These are phyloP conservation scores for Microthlaspi erraticum DNA, from an alignment of 345 rosid genomes.

Conservation along the genomic window DNA sequence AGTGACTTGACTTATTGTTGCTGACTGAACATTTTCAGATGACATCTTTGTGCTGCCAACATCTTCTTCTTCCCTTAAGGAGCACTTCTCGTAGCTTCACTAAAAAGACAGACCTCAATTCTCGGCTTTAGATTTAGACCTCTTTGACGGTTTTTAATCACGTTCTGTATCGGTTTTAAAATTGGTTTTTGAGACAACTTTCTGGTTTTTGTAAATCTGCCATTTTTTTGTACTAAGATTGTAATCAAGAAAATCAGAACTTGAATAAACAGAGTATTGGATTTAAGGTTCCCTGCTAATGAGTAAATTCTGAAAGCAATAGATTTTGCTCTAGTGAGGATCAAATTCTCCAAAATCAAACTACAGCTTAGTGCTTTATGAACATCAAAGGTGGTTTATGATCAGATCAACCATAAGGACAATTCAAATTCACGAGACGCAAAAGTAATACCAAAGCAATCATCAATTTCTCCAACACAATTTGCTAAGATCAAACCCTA, in stretches of 20 bases:
- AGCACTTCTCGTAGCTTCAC: conserved; percentile 39
- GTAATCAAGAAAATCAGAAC: no score
- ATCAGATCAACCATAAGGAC: background rate
- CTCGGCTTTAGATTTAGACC: conserved; percentile 1
- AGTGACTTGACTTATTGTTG: conserved; percentile 9
- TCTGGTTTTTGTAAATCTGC: no score
- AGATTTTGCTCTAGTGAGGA: no score
- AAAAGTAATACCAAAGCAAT: background rate
- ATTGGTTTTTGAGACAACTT: no score
- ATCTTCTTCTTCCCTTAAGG: conserved; percentile 36
- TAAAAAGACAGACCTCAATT: background rate
- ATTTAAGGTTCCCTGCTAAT: no score
- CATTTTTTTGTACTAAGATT: no score
- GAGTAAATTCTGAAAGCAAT: no score
- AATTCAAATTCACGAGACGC: conserved; percentile 3
- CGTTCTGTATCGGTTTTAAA: background rate
- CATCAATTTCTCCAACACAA: background rate
- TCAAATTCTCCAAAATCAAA: no score
- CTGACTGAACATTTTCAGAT: conserved; percentile 33
- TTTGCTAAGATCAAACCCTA: background rate
- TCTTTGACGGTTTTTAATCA: background rate
- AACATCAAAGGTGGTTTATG: no score
- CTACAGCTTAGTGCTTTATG: background rate
- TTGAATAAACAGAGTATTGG: no score
- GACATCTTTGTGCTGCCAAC: conserved; percentile 47